Evolutionary conservation across 2,329 filamentous ascomycete genomes (phyloP).

Genomic region (Huntiella abstrusa): DNA sequence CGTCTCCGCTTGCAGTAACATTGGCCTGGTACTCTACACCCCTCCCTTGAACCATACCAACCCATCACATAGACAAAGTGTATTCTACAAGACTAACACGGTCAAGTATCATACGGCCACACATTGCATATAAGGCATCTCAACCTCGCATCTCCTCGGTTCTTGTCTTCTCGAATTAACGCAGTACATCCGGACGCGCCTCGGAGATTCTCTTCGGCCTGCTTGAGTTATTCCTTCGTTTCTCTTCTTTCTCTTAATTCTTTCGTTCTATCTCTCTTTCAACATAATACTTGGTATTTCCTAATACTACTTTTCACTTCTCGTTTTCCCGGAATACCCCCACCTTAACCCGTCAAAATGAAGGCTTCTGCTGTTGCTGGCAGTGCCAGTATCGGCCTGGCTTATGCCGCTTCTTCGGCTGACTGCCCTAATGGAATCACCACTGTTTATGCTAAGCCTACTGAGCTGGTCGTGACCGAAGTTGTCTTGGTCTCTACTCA

Average conservation of each 20-base stretch:
- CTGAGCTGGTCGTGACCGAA: conserved; percentile 1
- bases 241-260: conserved; percentile 2
- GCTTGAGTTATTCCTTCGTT: conserved; percentile 2
- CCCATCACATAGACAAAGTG: too few species aligned
- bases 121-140: too few species aligned
- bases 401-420: neutral
- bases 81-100: too few species aligned
- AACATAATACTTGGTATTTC: neutral
- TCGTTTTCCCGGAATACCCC: neutral
- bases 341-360: neutral
- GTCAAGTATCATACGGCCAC: too few species aligned
- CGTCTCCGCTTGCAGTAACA: too few species aligned
- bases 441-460: conserved; percentile 6
- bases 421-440: conserved; percentile 7
- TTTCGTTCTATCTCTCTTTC: neutral
- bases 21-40: too few species aligned
- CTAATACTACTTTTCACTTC: neutral
- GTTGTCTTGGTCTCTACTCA: conserved; percentile 6
- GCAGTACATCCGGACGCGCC: conserved; percentile 7
- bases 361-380: conserved; percentile 7
- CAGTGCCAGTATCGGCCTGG: conserved; percentile 8
- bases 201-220: conserved; percentile 7
- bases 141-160: neutral
- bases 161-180: conserved; percentile 1
- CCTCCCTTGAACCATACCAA: too few species aligned